These are phyloP conservation scores for Aspergillus sp. DNA, from an alignment of 2,329 filamentous ascomycete genomes.

Conservation along the genomic window DNA sequence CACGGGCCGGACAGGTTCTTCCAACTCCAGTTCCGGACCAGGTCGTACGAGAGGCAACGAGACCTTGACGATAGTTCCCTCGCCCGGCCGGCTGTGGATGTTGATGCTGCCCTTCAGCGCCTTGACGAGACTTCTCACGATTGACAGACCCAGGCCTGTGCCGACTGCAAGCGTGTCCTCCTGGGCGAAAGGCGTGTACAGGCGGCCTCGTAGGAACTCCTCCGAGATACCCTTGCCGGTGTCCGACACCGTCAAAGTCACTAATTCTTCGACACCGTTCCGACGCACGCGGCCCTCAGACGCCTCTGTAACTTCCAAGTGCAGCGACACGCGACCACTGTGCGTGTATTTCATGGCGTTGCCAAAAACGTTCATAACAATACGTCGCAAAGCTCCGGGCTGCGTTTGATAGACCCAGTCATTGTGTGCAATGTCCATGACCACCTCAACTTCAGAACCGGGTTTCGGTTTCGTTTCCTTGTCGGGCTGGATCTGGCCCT, in stretches of 20 bases:
- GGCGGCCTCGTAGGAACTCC: constrained; percentile 60
- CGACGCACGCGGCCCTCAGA: constrained; percentile 34
- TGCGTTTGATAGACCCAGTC: constrained; percentile 59
- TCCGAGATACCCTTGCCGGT: constrained; percentile 67
- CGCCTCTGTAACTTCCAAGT: constrained; percentile 35
- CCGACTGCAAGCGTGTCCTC: constrained; percentile 60
- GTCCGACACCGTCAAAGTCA: constrained; percentile 57
- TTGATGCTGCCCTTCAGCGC: constrained; percentile 62
- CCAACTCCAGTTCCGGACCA: constrained; percentile 22
- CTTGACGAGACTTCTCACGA: constrained; percentile 64
- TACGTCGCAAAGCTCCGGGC: constrained; percentile 55
- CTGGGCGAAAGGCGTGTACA: constrained; percentile 62
- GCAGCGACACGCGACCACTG: constrained; percentile 53
- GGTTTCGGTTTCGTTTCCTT: constrained; percentile 7
- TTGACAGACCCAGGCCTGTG: constrained; percentile 61
- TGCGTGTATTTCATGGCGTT: constrained; percentile 66
- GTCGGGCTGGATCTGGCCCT: background rate
- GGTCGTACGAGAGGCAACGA: constrained; percentile 46
- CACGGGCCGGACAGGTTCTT: constrained; percentile 20
- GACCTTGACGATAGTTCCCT: constrained; percentile 59
- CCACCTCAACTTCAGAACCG: constrained; percentile 46
- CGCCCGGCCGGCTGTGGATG: constrained; percentile 55
- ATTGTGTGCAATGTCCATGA: constrained; percentile 55
- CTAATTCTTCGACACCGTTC: constrained; percentile 36
- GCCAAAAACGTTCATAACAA: constrained; percentile 65